phyloP scores from a whole-genome alignment of 2,329 filamentous ascomycete genomes.

The Penicillium paneum region DNA sequence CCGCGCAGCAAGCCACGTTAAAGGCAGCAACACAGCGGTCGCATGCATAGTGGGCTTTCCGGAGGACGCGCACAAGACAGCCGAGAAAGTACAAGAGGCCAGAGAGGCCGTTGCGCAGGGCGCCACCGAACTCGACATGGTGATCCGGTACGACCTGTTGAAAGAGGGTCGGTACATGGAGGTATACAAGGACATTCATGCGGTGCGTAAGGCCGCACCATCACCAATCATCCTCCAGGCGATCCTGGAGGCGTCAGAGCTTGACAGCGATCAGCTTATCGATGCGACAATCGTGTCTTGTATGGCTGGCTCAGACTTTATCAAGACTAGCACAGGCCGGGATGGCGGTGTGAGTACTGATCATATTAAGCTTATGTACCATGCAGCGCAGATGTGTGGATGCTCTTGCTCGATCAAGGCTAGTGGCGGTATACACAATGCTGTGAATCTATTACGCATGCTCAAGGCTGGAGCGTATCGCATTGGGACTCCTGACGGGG shows the following conservation, averaged over 20 bases:
- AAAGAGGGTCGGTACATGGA: constrained; percentile 45
- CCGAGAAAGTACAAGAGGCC: constrained; percentile 53
- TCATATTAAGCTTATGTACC: constrained; percentile 55
- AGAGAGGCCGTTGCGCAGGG: constrained; percentile 49
- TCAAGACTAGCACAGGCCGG: constrained; percentile 62
- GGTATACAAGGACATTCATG: constrained; percentile 53
- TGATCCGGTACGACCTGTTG: constrained; percentile 54
- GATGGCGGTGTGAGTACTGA: constrained; percentile 54
- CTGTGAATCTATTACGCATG: constrained; percentile 53
- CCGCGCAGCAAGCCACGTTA: constrained; percentile 49
- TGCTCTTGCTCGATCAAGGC: constrained; percentile 54
- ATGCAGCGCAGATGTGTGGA: constrained; percentile 46
- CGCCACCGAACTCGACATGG: constrained; percentile 58
- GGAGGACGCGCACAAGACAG: constrained; percentile 54
- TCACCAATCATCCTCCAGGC: constrained; percentile 50
- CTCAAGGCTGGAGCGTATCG: constrained; percentile 55
- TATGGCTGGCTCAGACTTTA: constrained; percentile 55
- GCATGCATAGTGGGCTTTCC: constrained; percentile 61
- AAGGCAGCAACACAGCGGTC: constrained; percentile 46
- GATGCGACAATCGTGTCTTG: constrained; percentile 53
- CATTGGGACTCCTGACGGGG: constrained; percentile 55
- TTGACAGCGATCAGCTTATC: constrained; percentile 50
- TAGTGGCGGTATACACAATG: constrained; percentile 54
- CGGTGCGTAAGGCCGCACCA: constrained; percentile 49
- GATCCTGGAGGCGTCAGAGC: constrained; percentile 58